These are phyloP conservation scores for Lentinula lateritia DNA, from an alignment of 768 basidiomycete species.

Conservation along the genomic window DNA sequence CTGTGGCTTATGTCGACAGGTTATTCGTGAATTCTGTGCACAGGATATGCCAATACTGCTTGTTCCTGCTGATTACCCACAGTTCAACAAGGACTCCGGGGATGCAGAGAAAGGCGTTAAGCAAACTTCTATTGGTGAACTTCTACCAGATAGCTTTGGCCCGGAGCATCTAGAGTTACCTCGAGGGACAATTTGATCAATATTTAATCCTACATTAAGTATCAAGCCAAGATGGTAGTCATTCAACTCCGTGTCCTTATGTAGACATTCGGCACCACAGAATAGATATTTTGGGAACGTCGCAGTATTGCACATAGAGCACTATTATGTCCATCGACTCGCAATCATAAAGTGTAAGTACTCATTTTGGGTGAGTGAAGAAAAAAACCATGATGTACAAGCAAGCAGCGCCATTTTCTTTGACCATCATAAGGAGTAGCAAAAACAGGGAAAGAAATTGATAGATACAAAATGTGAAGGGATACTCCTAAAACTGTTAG, in stretches of 20 bases:
- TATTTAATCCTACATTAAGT: not conserved
- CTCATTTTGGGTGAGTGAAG: not conserved
- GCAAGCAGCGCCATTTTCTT: not conserved
- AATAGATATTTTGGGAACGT: too few relatives aligned
- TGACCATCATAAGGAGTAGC: not conserved
- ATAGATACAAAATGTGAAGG: not conserved
- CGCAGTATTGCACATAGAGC: too few relatives aligned
- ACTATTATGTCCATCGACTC: too few relatives aligned
- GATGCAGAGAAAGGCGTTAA: slow-evolving; percentile 42
- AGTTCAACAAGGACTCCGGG: slow-evolving; percentile 12
- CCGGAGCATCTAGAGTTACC: slow-evolving; percentile 72
- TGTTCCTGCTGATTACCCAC: slow-evolving; percentile 59
- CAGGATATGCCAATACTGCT: slow-evolving; percentile 69
- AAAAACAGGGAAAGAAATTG: not conserved
- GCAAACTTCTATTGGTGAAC: slow-evolving; percentile 63
- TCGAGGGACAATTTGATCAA: slow-evolving; percentile 2
- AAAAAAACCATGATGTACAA: not conserved
- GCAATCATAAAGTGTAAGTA: too few relatives aligned
- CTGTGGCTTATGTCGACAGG: slow-evolving; percentile 92
- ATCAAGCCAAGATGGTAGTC: not conserved
- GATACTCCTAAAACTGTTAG: not conserved
- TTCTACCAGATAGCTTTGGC: slow-evolving; percentile 86
- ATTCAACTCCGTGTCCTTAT: not conserved
- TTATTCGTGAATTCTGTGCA: slow-evolving; percentile 81
- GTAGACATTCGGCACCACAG: not conserved